Base-by-base conservation (phyloP, 495 filamentous ascomycete genomes). In the Halenospora varia region DNA sequence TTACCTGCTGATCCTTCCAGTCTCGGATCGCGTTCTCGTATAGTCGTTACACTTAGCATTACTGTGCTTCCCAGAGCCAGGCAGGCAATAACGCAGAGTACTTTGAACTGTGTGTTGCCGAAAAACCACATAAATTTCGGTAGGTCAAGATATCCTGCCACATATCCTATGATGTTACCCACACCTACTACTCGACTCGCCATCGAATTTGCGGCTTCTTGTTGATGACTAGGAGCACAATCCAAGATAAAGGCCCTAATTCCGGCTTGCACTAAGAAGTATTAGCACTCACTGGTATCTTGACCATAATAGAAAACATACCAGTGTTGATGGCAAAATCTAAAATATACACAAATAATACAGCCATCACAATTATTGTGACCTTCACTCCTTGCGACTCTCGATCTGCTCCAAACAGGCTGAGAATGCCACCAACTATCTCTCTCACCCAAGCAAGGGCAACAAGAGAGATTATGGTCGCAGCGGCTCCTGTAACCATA, bases 291-390 rank as follows among this genome's bases (percentile, higher is more conserved):
- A 53, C 17, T 22, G n/a, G 51, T 20, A 24, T 23, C 18, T 48
- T 53, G n/a, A n/a, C 13, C 2, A 48, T 41, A 3, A 17, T 9
- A 1, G 13, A 17, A 52, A 20, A 65, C 80, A 61, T 77, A 89
- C 88, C 87, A n/a, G 89, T 90, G 68, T 96, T 96, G 70, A 96
- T 92, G 35, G 92, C 79, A 69, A 96, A 92, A 69, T 96, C 91
- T 25, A 96, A 77, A 24, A 91, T 76, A 70, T 90, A 96, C 59
- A 96, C 86, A 68, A 86, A 83, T 23, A 89, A 66, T 18, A 92
- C 89, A 3, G 92, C 92, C 25, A 85, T 73, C 18, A 88, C 71
- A 55, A 92, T 89, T 40, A 84, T 77, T 13, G 77, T 70, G 15
- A 73, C 74, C 61, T 83, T 82, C 18, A 86, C 82, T 4, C 78